Conservation (phyloP, 108 stramenopile species). For the Cyclotella cryptica region DNA sequence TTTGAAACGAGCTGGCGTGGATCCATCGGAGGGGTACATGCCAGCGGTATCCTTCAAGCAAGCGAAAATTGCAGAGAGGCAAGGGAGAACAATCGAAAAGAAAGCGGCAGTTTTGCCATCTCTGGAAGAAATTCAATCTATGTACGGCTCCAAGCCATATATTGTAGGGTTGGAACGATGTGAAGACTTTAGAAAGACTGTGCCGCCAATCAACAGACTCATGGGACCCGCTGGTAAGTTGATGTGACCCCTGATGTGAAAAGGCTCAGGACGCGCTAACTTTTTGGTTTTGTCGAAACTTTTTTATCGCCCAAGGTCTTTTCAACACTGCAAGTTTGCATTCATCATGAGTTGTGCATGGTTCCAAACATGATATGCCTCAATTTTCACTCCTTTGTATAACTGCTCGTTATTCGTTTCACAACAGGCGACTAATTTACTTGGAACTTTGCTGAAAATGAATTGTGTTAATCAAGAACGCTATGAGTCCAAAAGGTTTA, state of each 20-base stretch:
- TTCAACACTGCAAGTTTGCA: too few species aligned
- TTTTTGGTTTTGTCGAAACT: too few species aligned
- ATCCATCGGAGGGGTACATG: constrained; percentile 28
- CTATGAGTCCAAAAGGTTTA: constrained; percentile 13
- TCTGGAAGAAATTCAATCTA: constrained; percentile 52
- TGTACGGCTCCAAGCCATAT: constrained; percentile 70
- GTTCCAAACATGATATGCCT: too few species aligned
- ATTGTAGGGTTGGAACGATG: constrained; percentile 77
- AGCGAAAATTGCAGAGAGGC: background rate
- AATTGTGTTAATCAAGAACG: constrained; percentile 49
- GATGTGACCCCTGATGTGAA: too few species aligned
- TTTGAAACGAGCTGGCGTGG: constrained; percentile 41
- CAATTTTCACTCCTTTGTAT: constrained; percentile 39
- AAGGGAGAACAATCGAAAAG: background rate
- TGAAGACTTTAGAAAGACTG: constrained; percentile 59
- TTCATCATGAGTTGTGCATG: too few species aligned
- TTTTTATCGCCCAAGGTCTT: too few species aligned
- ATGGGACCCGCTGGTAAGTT: constrained; percentile 74
- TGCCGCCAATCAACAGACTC: constrained; percentile 52
- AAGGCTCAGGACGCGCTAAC: too few species aligned
- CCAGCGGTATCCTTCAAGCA: constrained; percentile 21
- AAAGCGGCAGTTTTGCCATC: constrained; percentile 36
- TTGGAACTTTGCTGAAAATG: constrained; percentile 32
- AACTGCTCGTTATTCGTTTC: background rate
- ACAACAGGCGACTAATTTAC: constrained; percentile 49